phyloP scores from a whole-genome alignment of 768 basidiomycete species.

The Leccinellum luteum region DNA sequence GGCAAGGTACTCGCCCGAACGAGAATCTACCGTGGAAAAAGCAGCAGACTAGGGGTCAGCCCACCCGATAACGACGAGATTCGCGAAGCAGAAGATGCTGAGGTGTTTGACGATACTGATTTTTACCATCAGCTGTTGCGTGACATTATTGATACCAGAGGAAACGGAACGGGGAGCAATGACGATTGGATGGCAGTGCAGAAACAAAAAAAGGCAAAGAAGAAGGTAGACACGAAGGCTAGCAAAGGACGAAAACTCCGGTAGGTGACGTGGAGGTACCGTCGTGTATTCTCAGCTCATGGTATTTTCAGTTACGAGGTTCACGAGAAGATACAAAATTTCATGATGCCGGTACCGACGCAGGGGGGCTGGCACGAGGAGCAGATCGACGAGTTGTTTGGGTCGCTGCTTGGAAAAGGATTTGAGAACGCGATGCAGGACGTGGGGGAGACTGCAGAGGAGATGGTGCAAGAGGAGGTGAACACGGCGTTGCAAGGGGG shows the following conservation, averaged over 20 bases:
- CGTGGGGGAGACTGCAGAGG: constrained; percentile 29
- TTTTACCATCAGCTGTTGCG: constrained; percentile 92
- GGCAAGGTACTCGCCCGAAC: constrained; percentile 63
- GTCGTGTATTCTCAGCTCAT: constrained; percentile 1
- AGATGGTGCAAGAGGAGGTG: constrained; percentile 30
- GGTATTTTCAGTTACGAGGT: constrained; percentile 71
- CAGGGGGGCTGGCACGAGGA: constrained; percentile 87
- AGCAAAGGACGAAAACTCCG: constrained; percentile 94
- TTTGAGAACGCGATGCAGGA: constrained; percentile 41
- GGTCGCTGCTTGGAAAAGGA: constrained; percentile 78
- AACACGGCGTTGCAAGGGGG: constrained; percentile 39
- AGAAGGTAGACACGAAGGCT: constrained; percentile 92
- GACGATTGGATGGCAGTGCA: constrained; percentile 66
- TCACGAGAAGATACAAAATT: constrained; percentile 95
- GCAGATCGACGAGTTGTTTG: constrained; percentile 93
- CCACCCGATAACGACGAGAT: constrained; percentile 34
- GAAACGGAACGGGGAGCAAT: constrained; percentile 41
- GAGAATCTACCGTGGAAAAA: constrained; percentile 51
- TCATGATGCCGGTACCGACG: constrained; percentile 84
- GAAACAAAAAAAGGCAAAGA: constrained; percentile 70
- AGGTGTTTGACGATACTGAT: constrained; percentile 84
- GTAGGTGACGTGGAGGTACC: constrained; percentile 36
- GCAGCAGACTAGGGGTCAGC: constrained; percentile 37
- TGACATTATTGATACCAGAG: constrained; percentile 79
- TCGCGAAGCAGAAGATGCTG: constrained; percentile 37